A percentile compares a stretch with the other conserved stretches of the same genome.
Conservation (phyloP, 2,329 filamentous ascomycete species). For the Aspergillus sp. region DNA sequence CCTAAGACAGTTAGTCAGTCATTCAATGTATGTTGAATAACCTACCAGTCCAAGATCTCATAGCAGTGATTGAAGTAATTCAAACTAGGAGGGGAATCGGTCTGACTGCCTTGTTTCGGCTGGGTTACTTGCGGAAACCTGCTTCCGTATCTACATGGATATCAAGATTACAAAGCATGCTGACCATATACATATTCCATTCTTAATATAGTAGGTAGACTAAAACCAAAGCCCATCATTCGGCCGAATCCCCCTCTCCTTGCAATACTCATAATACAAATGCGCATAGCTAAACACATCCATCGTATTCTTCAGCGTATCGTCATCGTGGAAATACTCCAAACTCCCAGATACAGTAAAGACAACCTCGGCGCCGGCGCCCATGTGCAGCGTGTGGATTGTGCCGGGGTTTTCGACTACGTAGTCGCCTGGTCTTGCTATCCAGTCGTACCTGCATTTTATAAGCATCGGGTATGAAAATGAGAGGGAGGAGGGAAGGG, state of each 20-base stretch:
- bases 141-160: no score
- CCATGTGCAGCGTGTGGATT: constrained; percentile 19
- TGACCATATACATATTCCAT: no score
- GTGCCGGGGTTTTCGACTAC: constrained; percentile 18
- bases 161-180: no score
- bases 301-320: constrained; percentile 18
- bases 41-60: no score
- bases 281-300: constrained; percentile 17
- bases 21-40: no score
- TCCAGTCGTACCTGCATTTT: constrained; percentile 14
- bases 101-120: no score
- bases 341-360: constrained; percentile 13
- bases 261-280: constrained; percentile 18
- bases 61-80: no score
- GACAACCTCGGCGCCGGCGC: constrained; percentile 12
- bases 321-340: constrained; percentile 19
- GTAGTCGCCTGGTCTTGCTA: constrained; percentile 15
- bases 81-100: no score
- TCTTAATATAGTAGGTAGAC: no score
- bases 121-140: no score
- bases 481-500: neutral
- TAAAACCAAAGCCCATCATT: constrained; percentile 9
- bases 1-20: no score
- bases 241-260: constrained; percentile 10
- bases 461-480: neutral